phyloP scores from a whole-genome alignment of 495 filamentous ascomycete genomes.

The Pseudomonodictys pantanalensis region DNA sequence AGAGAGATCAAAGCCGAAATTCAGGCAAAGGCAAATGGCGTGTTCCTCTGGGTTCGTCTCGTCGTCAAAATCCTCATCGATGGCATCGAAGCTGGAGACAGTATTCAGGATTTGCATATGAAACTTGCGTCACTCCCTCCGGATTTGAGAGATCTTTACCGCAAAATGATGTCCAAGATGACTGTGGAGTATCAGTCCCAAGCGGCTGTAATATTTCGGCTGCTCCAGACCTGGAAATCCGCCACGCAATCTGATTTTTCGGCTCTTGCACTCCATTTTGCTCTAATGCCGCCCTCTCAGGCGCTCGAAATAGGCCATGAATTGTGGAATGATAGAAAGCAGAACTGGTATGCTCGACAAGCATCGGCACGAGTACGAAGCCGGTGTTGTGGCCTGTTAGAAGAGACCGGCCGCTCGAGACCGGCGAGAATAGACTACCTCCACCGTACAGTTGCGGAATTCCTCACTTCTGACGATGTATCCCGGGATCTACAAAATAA shows the following conservation, averaged over 20 bases:
- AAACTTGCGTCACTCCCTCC: background rate
- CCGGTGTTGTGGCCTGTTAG: conserved; percentile 3
- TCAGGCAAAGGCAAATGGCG: background rate
- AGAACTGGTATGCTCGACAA: background rate
- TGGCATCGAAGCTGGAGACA: background rate
- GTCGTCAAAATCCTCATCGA: background rate
- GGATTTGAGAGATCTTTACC: conserved; percentile 1
- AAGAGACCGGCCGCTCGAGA: background rate
- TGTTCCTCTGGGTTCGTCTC: too few relatives aligned
- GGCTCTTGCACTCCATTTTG: background rate
- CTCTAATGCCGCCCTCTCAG: background rate
- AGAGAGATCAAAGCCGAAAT: background rate
- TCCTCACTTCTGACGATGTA: background rate
- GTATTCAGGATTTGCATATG: background rate
- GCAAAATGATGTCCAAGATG: background rate
- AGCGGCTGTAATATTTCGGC: conserved; percentile 1
- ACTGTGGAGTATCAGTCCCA: background rate
- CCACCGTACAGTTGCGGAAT: conserved; percentile 3
- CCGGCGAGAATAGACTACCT: background rate
- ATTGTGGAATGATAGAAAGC: too few relatives aligned
- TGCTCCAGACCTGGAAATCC: background rate
- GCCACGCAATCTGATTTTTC: background rate
- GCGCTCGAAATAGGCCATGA: background rate
- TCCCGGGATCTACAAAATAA: background rate
- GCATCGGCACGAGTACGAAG: background rate